Evolutionary conservation across 495 filamentous ascomycete species (phyloP), one percentile per base, ranked within the genome.

Genomic region (Talaromyces thailandensis): DNA sequence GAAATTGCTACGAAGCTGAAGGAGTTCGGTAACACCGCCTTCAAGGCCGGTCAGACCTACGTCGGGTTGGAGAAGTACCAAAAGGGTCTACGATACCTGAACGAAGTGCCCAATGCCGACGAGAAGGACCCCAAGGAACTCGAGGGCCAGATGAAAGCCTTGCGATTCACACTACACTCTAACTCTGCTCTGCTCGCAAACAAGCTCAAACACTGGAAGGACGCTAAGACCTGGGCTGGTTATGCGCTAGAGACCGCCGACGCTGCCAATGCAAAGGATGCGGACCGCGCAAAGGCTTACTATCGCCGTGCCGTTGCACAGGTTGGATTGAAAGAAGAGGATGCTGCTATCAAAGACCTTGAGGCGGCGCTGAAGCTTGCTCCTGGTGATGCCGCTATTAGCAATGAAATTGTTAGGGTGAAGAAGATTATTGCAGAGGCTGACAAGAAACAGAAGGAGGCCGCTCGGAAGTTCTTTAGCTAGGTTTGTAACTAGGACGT

Each of bases 71-170:
- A 89, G 48, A 99, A 99, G 79, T 99, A 99, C 78, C 89, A 96
- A 75, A 99, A 99, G 78, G 93, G 84, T n/a, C 75, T 99, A 60
- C 88, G 94, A 64, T 99, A 98, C 70, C 75, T 97, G 63, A 91
- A 92, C 71, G 92, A 97, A 76, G 90, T 94, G 70, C 88, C 91
- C 11, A 84, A 86, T 56, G 74, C 86, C 23, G 74, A 70, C 18
- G 86, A 92, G 18, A 76, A 80, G 2, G 91, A 92, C 63, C 78
- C 87, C 37, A 77, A 80, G 45, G 89, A 91, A 51, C 79, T 89
- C 35, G 83, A 82, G 53, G 69, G 76, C 56, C 78, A 90, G 68
- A 76, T 96, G 62, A 85, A 85, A 65, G 76, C 84, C 25, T 80
- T 99, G 40, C 86, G 88, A 56, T 91, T 93, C 68, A 82, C 83